A percentile compares a stretch with the other conserved stretches of the same genome.
These are phyloP conservation scores for Bryoglossum gracile DNA, from an alignment of 495 filamentous ascomycete species.

Conservation along the genomic window DNA sequence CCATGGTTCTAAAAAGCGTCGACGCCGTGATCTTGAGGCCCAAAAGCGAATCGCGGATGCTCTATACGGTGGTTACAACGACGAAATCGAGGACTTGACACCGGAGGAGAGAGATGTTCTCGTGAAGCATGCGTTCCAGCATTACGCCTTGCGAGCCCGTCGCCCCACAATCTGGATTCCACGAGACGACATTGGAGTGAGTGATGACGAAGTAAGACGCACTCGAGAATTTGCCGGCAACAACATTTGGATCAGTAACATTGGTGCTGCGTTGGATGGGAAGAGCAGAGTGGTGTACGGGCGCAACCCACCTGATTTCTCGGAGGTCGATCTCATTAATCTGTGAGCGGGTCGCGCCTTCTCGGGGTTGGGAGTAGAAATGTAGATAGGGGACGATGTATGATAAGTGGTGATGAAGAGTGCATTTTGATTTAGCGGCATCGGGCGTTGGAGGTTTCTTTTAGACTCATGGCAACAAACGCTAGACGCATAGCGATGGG, in stretches of 20 bases:
- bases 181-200: constrained; percentile 81
- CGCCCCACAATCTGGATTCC: constrained; percentile 93
- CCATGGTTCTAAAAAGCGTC: constrained; percentile 28
- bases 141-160: constrained; percentile 77
- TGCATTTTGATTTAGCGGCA: neutral
- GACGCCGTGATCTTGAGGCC: constrained; percentile 49
- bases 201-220: constrained; percentile 79
- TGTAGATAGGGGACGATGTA: neutral
- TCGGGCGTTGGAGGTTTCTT: neutral
- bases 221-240: constrained; percentile 64
- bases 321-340: constrained; percentile 81
- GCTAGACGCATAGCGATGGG: neutral
- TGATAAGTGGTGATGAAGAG: too few species aligned
- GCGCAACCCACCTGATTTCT: constrained; percentile 86
- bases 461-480: neutral
- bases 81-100: constrained; percentile 90
- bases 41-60: constrained; percentile 67
- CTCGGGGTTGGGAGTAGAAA: neutral
- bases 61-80: constrained; percentile 77
- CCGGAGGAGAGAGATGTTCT: constrained; percentile 84
- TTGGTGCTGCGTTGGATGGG: constrained; percentile 78
- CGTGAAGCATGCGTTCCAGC: constrained; percentile 83
- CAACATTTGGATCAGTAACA: constrained; percentile 90
- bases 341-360: constrained; percentile 36
- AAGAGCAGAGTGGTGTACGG: constrained; percentile 82